phyloP scores from a whole-genome alignment of 1,284 basidiomycete genomes.

The Tilletiopsis washingtonensis region DNA sequence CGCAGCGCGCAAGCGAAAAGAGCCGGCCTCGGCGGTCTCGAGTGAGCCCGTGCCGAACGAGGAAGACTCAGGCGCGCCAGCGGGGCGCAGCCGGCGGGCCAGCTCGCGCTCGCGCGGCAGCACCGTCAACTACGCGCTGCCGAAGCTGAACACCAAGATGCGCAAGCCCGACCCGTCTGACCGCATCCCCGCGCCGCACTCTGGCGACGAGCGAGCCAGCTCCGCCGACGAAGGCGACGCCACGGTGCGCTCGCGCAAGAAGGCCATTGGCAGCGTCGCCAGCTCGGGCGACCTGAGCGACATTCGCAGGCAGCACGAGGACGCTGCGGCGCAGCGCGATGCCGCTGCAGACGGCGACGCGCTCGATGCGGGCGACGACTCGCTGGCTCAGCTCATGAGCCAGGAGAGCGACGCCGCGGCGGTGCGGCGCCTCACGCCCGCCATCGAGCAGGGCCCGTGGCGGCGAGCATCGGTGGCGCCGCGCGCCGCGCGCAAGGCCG shows the following conservation, averaged over 20 bases:
- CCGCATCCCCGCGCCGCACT: constrained; percentile 4
- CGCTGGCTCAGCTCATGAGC: not conserved
- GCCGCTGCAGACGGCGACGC: too few relatives aligned
- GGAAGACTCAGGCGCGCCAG: not conserved
- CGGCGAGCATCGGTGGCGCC: not conserved
- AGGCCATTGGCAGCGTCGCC: too few relatives aligned
- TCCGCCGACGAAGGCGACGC: too few relatives aligned
- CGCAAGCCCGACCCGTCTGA: constrained; percentile 40
- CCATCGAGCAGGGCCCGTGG: not conserved
- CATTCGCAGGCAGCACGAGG: constrained; percentile 26
- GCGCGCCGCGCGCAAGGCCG: not conserved
- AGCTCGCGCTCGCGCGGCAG: constrained; percentile 27
- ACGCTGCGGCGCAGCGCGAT: not conserved
- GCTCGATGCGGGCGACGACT: not conserved
- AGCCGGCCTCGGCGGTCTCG: too few relatives aligned
- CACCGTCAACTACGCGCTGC: constrained; percentile 41
- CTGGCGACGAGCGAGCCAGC: too few relatives aligned
- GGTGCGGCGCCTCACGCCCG: not conserved
- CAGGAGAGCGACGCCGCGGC: too few relatives aligned
- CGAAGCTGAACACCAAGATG: constrained; percentile 48
- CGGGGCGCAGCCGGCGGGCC: constrained; percentile 2
- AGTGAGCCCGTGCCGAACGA: not conserved
- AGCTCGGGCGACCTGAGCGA: constrained; percentile 30
- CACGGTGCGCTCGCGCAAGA: not conserved
- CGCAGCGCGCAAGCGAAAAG: not conserved